A percentile compares a stretch with the other conserved stretches of the same genome.
phyloP scores from a whole-genome alignment of 208 protist genomes.

The Polymyxa betae region DNA sequence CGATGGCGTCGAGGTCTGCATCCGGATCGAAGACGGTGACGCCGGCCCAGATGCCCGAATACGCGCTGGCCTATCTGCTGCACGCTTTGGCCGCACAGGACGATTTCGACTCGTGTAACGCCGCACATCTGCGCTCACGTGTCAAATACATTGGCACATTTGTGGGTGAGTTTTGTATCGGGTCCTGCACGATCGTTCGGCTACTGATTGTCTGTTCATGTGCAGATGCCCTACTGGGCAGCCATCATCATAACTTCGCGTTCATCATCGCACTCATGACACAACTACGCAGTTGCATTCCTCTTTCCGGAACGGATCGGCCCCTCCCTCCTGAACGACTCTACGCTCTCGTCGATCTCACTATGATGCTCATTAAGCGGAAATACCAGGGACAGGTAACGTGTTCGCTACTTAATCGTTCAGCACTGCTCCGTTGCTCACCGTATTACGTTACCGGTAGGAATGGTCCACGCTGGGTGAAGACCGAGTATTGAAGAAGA shows the following conservation, averaged over 20 bases:
- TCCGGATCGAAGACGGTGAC: not conserved
- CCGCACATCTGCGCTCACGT: not conserved
- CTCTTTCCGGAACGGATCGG: not conserved
- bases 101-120: not conserved
- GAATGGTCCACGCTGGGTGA: conserved; percentile 19
- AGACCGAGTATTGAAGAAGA: not conserved
- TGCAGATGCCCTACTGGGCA: not conserved
- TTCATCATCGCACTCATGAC: conserved; percentile 7
- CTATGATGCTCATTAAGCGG: not conserved
- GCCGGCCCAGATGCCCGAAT: not conserved
- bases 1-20: not conserved
- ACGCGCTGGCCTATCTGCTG: conserved; percentile 29
- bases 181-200: not conserved
- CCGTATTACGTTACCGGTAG: not conserved
- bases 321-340: not conserved
- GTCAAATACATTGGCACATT: not conserved
- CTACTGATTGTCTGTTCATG: not conserved
- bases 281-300: not conserved
- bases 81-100: not conserved
- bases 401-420: not conserved
- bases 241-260: conserved; percentile 31
- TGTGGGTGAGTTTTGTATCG: not conserved
- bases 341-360: conserved; percentile 38
- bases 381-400: conserved; percentile 45
- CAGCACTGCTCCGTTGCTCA: not conserved